Evolutionary conservation across 805 yeast species (phyloP).

Genomic region (Suhomyces sp.): DNA sequence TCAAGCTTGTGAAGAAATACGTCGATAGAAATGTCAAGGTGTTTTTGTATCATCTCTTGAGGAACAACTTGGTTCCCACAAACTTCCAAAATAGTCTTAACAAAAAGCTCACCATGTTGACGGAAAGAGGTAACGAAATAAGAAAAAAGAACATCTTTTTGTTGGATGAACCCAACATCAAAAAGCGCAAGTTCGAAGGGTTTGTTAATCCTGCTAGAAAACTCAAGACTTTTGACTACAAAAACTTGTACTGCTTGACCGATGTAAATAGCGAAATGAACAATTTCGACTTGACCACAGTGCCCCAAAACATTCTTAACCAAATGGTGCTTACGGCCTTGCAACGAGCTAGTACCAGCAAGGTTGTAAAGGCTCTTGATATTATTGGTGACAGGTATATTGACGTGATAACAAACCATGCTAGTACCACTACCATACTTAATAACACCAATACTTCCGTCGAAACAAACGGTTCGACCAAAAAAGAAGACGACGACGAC

Average conservation of each 20-base stretch:
- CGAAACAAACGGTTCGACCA: slow-evolving; percentile 1
- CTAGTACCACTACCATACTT: background rate
- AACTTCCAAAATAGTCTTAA: slow-evolving; percentile 26
- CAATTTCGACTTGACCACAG: slow-evolving; percentile 64
- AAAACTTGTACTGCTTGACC: slow-evolving; percentile 65
- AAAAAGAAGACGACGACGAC: slow-evolving; percentile 16
- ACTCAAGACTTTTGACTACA: slow-evolving; percentile 42
- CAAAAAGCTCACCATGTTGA: slow-evolving; percentile 28
- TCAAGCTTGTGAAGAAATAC: slow-evolving; percentile 58
- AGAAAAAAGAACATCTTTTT: slow-evolving; percentile 37
- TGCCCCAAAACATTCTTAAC: slow-evolving; percentile 63
- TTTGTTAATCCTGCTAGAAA: slow-evolving; percentile 32
- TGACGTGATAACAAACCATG: slow-evolving; percentile 26
- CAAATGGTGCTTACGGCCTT: slow-evolving; percentile 69
- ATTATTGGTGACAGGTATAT: slow-evolving; percentile 66
- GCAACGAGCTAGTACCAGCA: slow-evolving; percentile 47
- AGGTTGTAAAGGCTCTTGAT: slow-evolving; percentile 63
- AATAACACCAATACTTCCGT: background rate
- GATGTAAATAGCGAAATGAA: slow-evolving; percentile 58
- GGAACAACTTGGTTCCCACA: slow-evolving; percentile 35
- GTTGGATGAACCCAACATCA: slow-evolving; percentile 29
- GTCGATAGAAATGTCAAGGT: slow-evolving; percentile 57
- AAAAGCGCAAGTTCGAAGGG: slow-evolving; percentile 42
- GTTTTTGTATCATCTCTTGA: slow-evolving; percentile 38
- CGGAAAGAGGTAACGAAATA: slow-evolving; percentile 39